Evolutionary conservation across 495 filamentous ascomycete genomes (phyloP), one percentile per base, ranked within the genome.

Genomic region (Staphylotrichum longicolle): DNA sequence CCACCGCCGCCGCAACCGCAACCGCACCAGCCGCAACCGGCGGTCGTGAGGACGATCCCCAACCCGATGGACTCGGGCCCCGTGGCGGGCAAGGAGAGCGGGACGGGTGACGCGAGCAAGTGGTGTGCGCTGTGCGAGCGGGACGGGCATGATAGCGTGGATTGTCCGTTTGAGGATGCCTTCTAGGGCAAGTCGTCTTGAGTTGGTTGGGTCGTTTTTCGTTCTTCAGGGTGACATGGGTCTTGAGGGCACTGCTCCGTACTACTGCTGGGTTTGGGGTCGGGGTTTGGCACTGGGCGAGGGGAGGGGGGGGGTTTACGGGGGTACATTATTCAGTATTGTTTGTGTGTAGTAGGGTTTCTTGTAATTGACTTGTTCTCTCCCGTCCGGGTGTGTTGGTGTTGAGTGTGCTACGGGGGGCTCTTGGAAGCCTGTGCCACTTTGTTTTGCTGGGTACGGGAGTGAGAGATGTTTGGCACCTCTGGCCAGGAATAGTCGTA

Each of bases 41-140:
- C 2, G 9, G n/a, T n/a, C 7, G 65, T 72, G 39, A 66, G 66
- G 60, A 78, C 76, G 49, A 83, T 83, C 66, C 83, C 76, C 63
- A 88, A 82, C 73, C 86, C 75, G 66, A 86, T 81, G 83, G 88
- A 79, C 40, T 79, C 83, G n/a, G 88, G 85, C 4, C 88, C 90
- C 15, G 83, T 89, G 10, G 87, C 90, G 5, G 93, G 91, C 42
- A 96, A 94, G 78, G 85, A 88, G 57, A 90, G 84, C 53, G 87
- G 86, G 1, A 78, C 89, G 40, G 82, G 94, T 60, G 91, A 98
- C 67, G 84, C 85, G 64, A 79, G 85, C 58, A 96, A 94, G 75
- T 99, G 94, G 94, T 99, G 94, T 76, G 94, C 95, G 56, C 79
- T 98, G 49, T 99, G 94, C 72, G 94, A 99, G 79, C 83, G 88